Evolutionary conservation across 2,329 filamentous ascomycete genomes (phyloP).

Genomic region (Alternaria angustiovoidea): DNA sequence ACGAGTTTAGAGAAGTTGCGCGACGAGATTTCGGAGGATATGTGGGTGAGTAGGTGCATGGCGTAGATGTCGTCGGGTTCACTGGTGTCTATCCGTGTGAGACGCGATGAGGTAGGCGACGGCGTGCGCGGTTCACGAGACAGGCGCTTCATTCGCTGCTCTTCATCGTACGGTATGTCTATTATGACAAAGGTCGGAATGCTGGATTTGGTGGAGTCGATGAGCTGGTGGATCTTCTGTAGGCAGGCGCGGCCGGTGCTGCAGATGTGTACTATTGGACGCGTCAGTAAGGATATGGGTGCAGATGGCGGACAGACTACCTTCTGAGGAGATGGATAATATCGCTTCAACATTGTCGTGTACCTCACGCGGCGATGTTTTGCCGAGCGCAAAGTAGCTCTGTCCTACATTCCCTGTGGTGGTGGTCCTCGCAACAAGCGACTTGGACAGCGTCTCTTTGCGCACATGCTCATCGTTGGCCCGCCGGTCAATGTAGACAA

Average conservation of each 20-base stretch:
- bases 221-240: conserved; percentile 46
- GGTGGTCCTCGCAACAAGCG: conserved; percentile 43
- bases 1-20: conserved; percentile 51
- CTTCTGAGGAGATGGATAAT: conserved; percentile 53
- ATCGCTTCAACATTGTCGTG: conserved; percentile 52
- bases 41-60: conserved; percentile 53
- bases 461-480: conserved; percentile 52
- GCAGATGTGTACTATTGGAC: conserved; percentile 51
- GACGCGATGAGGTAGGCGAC: conserved; percentile 49
- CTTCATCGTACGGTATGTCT: conserved; percentile 55
- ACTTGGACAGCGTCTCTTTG: conserved; percentile 47
- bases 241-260: conserved; percentile 51
- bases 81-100: conserved; percentile 38
- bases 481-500: conserved; percentile 55
- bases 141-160: conserved; percentile 50
- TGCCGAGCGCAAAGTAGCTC: conserved; percentile 48
- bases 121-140: conserved; percentile 53
- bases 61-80: conserved; percentile 55
- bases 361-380: conserved; percentile 45
- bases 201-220: conserved; percentile 42
- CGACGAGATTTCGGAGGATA: conserved; percentile 53
- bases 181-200: conserved; percentile 53
- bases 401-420: conserved; percentile 44
- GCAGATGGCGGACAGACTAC: conserved; percentile 28
- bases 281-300: conserved; percentile 16